A percentile compares a stretch with the other conserved stretches of the same genome.
phyloP scores from a whole-genome alignment of 306 rosid species.

The Prunus padus region DNA sequence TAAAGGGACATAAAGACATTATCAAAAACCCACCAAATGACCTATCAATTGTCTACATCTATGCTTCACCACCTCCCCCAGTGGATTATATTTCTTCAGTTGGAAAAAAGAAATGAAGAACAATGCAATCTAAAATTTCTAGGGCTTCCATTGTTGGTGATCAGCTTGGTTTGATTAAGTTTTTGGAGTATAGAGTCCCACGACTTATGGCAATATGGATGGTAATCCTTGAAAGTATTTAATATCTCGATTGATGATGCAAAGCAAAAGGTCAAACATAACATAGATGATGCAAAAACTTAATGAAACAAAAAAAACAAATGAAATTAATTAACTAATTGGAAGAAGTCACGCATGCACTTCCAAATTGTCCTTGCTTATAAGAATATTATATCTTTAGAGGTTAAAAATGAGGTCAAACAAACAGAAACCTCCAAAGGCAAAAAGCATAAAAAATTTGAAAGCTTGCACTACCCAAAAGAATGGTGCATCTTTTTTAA shows the following conservation, averaged over 20 bases:
- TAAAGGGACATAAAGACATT: constrained; percentile 8
- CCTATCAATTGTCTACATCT: not conserved
- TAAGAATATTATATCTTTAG: not conserved
- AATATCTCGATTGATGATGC: not conserved
- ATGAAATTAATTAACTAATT: not conserved
- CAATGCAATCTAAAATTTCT: not conserved
- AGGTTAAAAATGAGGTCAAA: constrained; percentile 5
- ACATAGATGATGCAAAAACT: not conserved
- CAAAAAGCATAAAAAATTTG: constrained; percentile 6
- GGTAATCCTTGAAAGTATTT: not conserved
- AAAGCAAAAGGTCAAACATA: constrained; percentile 8
- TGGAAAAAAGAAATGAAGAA: not conserved
- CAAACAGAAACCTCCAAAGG: constrained; percentile 2
- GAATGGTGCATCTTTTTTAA: not conserved
- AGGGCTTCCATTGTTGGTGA: not conserved
- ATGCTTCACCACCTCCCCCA: not conserved
- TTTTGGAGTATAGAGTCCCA: not conserved
- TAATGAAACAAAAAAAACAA: not conserved
- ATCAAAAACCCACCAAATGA: not conserved
- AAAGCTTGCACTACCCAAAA: constrained; percentile 8
- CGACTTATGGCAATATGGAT: not conserved
- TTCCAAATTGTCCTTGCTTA: not conserved
- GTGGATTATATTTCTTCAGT: constrained; percentile 4
- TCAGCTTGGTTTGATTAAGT: not conserved
- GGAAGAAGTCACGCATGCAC: not conserved